These are phyloP conservation scores for Leccinum boreale DNA, from an alignment of 768 basidiomycete species.

Conservation along the genomic window DNA sequence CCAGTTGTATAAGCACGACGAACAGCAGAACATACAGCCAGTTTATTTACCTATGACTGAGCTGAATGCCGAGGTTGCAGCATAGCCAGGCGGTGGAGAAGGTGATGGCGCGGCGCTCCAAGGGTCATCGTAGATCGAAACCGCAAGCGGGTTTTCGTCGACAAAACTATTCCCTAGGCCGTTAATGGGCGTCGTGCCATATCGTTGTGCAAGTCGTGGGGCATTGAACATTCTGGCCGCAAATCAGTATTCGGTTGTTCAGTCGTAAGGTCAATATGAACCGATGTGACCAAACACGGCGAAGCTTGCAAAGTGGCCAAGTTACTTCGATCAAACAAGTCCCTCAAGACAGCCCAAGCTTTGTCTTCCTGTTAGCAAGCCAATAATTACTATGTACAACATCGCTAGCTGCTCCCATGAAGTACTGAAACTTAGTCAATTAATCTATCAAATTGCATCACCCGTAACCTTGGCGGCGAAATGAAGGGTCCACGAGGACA, in stretches of 20 bases:
- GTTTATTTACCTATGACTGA: constrained; percentile 67
- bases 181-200: constrained; percentile 51
- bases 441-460: constrained; percentile 30
- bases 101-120: constrained; percentile 78
- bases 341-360: background rate
- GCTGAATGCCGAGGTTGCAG: constrained; percentile 52
- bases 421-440: constrained; percentile 2
- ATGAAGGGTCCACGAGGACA: constrained; percentile 93
- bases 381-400: constrained; percentile 23
- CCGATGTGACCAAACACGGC: background rate
- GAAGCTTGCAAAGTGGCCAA: background rate
- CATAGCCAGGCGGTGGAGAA: constrained; percentile 57
- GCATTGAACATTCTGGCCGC: constrained; percentile 73
- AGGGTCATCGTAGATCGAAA: constrained; percentile 77
- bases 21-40: background rate
- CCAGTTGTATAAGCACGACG: constrained; percentile 9
- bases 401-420: constrained; percentile 10
- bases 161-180: constrained; percentile 73
- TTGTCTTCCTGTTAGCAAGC: constrained; percentile 10
- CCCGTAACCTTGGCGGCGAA: constrained; percentile 70
- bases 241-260: constrained; percentile 9
- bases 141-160: constrained; percentile 70
- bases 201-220: constrained; percentile 70
- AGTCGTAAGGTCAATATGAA: constrained; percentile 7
- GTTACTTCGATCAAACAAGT: background rate